Percentiles rank a stretch among this genome's conserved stretches.
These are phyloP conservation scores for Pseudonectria foliicola DNA, from an alignment of 2,329 filamentous ascomycete genomes.

Conservation along the genomic window DNA sequence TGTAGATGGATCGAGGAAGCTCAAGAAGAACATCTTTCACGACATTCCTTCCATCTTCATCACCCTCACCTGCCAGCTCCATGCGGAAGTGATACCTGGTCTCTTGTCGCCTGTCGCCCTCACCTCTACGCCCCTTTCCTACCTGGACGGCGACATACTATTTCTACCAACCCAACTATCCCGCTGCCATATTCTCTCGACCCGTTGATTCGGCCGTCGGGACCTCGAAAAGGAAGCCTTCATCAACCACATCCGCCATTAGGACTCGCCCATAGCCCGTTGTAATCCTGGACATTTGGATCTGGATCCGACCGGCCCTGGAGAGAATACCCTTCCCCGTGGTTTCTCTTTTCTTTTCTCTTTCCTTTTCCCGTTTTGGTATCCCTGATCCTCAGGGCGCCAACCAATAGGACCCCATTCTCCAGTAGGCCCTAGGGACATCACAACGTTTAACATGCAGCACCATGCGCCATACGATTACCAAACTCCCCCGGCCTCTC, in stretches of 20 bases:
- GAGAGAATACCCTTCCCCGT: constrained; percentile 16
- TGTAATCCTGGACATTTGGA: constrained; percentile 15
- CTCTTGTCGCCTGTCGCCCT: constrained; percentile 17
- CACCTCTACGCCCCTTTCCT: constrained; percentile 7
- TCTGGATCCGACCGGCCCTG: constrained; percentile 20
- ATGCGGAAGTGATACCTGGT: constrained; percentile 21
- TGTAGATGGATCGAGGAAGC: constrained; percentile 17
- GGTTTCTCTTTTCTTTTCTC: constrained; percentile 16
- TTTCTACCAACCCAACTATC: constrained; percentile 4
- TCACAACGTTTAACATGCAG: constrained; percentile 46
- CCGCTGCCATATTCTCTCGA: constrained; percentile 27
- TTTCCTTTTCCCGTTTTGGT: constrained; percentile 17
- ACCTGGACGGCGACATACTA: constrained; percentile 13
- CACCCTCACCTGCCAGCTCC: constrained; percentile 10
- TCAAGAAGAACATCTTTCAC: constrained; percentile 26
- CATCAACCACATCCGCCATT: constrained; percentile 13
- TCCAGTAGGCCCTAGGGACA: constrained; percentile 13
- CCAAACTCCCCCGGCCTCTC: constrained; percentile 52
- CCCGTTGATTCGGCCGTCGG: constrained; percentile 45
- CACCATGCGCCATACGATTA: constrained; percentile 51
- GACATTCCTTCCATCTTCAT: constrained; percentile 32
- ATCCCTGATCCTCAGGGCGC: constrained; percentile 12
- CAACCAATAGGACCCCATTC: constrained; percentile 16
- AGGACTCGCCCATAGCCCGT: constrained; percentile 17
- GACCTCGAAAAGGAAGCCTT: constrained; percentile 17